These are phyloP conservation scores for Puya raimondii DNA, from an alignment of 176 grass and related monocot species.

Conservation along the genomic window DNA sequence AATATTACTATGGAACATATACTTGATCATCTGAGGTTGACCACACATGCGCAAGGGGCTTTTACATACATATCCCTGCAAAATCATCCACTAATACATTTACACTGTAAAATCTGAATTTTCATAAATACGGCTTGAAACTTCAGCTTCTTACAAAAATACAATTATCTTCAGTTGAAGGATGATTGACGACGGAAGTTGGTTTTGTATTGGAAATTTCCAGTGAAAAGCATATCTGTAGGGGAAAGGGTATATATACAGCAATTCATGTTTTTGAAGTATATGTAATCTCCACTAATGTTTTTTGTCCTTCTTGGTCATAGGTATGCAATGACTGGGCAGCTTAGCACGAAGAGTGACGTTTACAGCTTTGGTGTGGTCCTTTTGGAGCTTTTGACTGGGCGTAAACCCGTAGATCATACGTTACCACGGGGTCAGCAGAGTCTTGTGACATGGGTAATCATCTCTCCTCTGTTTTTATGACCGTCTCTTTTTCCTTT, in stretches of 20 bases:
- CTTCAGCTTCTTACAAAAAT: too few relatives aligned
- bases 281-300: not conserved
- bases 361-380: conserved; percentile 26
- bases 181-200: too few relatives aligned
- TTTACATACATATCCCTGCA: too few relatives aligned
- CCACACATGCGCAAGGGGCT: too few relatives aligned
- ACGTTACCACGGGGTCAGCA: not conserved
- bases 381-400: conserved; percentile 10
- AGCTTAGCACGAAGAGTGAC: conserved; percentile 24
- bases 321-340: conserved; percentile 26
- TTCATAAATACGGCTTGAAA: too few relatives aligned
- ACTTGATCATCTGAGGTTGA: not conserved
- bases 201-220: too few relatives aligned
- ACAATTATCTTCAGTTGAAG: too few relatives aligned
- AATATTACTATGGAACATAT: not conserved
- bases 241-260: not conserved
- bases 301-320: not conserved
- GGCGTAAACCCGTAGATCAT: conserved; percentile 1
- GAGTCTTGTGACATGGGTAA: not conserved
- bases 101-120: too few relatives aligned
- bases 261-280: not conserved
- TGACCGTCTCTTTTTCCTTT: not conserved
- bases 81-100: too few relatives aligned
- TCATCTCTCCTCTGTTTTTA: not conserved
- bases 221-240: too few relatives aligned